Evolutionary conservation across 805 yeast species (phyloP), one percentile per base, ranked within the genome.

Genomic region (Saccharomycopsis schoenii): DNA sequence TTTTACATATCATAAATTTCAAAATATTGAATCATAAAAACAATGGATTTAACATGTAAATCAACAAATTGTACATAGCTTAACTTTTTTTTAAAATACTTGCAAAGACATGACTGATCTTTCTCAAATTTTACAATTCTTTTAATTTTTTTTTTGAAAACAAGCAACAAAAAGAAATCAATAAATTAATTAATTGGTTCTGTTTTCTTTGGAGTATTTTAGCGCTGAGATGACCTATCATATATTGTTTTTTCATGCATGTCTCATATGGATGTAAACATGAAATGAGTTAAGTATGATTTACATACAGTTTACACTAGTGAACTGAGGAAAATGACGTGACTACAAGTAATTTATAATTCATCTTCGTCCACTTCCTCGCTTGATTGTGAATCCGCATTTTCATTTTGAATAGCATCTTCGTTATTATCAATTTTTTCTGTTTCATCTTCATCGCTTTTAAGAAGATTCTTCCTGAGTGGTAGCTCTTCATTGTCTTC

Each of bases 401-500:
- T 8, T 12, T 47, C 25, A 25, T 47, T 25, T 25, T 12, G 52
- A 21, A 12, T 9, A 47, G n/a, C 15, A 10, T 47, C 14, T 17
- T 47, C 34, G n/a, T 47, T 24, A 47, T 24, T 25, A 24, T 34
- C 21, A 14, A n/a, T 11, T 47, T 47, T 24, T 24, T 24, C 72
- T 25, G 64, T 64, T 12, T 67, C 71, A 25, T 66, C 66, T 21
- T 68, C 67, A 21, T 71, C 77, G 51, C 68, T 71, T 51, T 68
- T 77, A 65, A 63, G 80, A 55, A 43, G 34, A 41, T 61, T 56
- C 57, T 40, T 21, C 64, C 69, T 25, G 63, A 69, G 42, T 60
- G 70, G 64, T 66, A 59, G 15, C 66, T 63, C 55, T 65, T 60
- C 61, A 17, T 19, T 39, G 24, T 63, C 64, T 50, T 63, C 65